These are phyloP conservation scores for Medicago lupulina DNA, from an alignment of 306 rosid genomes.

Conservation along the genomic window DNA sequence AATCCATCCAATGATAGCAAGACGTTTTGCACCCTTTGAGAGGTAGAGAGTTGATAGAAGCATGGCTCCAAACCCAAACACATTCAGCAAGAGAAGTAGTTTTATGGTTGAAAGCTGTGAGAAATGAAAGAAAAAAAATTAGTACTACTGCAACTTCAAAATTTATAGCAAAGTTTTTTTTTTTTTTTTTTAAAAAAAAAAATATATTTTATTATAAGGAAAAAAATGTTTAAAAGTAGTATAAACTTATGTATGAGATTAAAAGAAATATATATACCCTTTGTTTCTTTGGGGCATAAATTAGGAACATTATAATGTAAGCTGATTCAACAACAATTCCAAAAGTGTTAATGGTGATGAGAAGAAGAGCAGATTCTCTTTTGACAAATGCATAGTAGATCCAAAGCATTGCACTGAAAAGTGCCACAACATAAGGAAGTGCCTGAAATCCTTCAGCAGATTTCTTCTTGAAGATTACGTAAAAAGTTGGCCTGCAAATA, in stretches of 20 bases:
- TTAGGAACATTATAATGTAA: constrained; percentile 65
- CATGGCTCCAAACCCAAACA: constrained; percentile 78
- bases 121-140: background rate
- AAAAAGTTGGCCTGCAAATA: constrained; percentile 79
- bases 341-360: constrained; percentile 84
- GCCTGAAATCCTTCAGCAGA: constrained; percentile 80
- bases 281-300: constrained; percentile 64
- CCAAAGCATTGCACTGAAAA: constrained; percentile 88
- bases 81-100: constrained; percentile 68
- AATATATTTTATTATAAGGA: too few relatives aligned
- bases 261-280: constrained; percentile 57
- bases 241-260: background rate
- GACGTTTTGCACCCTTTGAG: constrained; percentile 62
- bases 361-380: constrained; percentile 64
- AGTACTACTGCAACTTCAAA: background rate
- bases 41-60: constrained; percentile 66
- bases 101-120: constrained; percentile 63
- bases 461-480: constrained; percentile 78
- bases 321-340: constrained; percentile 72
- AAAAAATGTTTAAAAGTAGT: background rate
- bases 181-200: too few relatives aligned
- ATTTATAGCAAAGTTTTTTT: too few relatives aligned
- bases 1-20: constrained; percentile 81
- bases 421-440: constrained; percentile 83
- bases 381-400: constrained; percentile 85